Evolutionary conservation across 208 protist species (phyloP), one percentile per base, ranked within the genome.

Genomic region (Trypanosoma theileri): DNA sequence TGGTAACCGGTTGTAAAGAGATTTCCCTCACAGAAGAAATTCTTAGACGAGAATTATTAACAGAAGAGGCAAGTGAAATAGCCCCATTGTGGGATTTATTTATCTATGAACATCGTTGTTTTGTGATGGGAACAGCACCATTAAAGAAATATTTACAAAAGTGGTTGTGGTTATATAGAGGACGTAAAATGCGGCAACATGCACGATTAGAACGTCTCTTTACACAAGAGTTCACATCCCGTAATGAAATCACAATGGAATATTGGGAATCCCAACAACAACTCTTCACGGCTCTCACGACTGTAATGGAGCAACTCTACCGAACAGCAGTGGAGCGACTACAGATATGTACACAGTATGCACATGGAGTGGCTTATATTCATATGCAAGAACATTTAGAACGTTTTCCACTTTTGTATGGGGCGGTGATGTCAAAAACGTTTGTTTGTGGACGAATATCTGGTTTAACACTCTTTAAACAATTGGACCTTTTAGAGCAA

Each of bases 401-500:
- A 52, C 42, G 77, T n/a, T 89, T 88, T 60, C 50, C 69, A 0
- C 48, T 86, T n/a, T 53, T 86, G 17, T 93, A 73, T 71, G 88
- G 88, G 7, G 46, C 62, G 16, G 50, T 54, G 10, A 93, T 93
- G 88, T 59, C 74, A 22, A 64, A 66, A 13, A 57, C 72, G 11
- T 42, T 76, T 7, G 74, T 79, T 11, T 88, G 81, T 42, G 86
- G 75, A 1, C 73, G 79, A 19, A 56, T 88, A 28, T 46, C 61
- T 14, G 75, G 77, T 40, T 44, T 46, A 22, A 92, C 80, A 9
- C 26, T 80, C 3, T 92, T 89, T 59, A 59, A 64, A 55, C 68
- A 71, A 52, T 64, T 88, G 22, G 71, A 61, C n/a, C 35, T 84
- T 9, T 21, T 35, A 3, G 73, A 85, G 26, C 48, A 71, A 26